phyloP scores from a whole-genome alignment of 1,284 basidiomycete species.

The Thelephora terrestris region DNA sequence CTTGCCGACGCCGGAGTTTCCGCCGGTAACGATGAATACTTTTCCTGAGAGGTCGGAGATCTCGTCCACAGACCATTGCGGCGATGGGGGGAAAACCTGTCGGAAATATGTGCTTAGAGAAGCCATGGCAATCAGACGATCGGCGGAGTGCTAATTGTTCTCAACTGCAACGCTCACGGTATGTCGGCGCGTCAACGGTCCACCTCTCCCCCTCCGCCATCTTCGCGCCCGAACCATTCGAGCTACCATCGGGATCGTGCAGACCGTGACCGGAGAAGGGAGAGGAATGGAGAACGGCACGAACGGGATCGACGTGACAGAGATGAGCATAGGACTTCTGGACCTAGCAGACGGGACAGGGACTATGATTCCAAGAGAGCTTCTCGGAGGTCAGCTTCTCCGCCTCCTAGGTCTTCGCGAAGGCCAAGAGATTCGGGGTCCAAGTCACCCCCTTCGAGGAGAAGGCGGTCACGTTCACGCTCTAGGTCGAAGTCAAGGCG shows the following conservation, averaged over 20 bases:
- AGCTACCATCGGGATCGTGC: slow-evolving; percentile 12
- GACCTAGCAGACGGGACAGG: neutral
- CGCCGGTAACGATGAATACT: slow-evolving; percentile 17
- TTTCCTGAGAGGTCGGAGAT: slow-evolving; percentile 13
- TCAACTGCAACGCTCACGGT: no score
- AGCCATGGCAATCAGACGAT: no score
- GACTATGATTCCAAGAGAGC: slow-evolving; percentile 16
- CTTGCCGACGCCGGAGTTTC: slow-evolving; percentile 24
- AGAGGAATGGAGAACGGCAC: slow-evolving; percentile 18
- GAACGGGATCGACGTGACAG: slow-evolving; percentile 8
- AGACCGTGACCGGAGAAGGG: slow-evolving; percentile 31
- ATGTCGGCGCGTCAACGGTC: no score
- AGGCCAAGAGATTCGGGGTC: neutral
- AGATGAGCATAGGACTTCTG: slow-evolving; percentile 6
- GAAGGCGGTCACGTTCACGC: slow-evolving; percentile 24
- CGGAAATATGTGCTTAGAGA: no score
- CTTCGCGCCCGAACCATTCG: no score
- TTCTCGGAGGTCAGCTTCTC: slow-evolving; percentile 50
- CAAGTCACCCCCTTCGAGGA: neutral
- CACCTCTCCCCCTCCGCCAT: no score
- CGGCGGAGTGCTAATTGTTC: no score
- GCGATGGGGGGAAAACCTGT: no score
- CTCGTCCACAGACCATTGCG: slow-evolving; percentile 10
- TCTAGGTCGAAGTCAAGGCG: slow-evolving; percentile 23
- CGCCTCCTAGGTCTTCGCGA: slow-evolving; percentile 27